Evolutionary conservation across 306 rosid species (phyloP).

Genomic region (Lupinus albus): DNA sequence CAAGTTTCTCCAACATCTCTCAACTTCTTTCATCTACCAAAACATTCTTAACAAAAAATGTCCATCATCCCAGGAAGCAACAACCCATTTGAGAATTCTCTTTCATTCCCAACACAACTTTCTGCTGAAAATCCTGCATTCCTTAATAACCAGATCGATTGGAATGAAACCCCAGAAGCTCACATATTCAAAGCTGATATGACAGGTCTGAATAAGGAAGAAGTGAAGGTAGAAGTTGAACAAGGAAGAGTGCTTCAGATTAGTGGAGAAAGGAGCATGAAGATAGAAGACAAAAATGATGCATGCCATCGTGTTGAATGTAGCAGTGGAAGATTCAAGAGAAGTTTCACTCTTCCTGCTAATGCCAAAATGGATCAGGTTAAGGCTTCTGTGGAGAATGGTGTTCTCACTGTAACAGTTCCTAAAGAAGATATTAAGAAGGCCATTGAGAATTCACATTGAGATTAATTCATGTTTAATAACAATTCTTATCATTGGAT

Average conservation of each 20-base stretch:
- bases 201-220: constrained; percentile 35
- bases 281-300: constrained; percentile 12
- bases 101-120: background rate
- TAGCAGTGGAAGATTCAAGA: constrained; percentile 39
- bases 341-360: constrained; percentile 41
- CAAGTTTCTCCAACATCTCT: background rate
- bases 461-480: background rate
- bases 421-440: constrained; percentile 25
- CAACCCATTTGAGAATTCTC: constrained; percentile 25
- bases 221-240: constrained; percentile 40
- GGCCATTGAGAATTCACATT: constrained; percentile 7
- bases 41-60: constrained; percentile 16
- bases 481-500: background rate
- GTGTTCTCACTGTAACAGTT: constrained; percentile 45
- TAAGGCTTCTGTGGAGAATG: constrained; percentile 41
- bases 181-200: constrained; percentile 39
- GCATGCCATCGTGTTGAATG: constrained; percentile 26
- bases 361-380: constrained; percentile 42
- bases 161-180: constrained; percentile 43
- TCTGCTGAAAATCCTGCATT: background rate
- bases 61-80: constrained; percentile 36
- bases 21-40: background rate
- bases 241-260: constrained; percentile 46
- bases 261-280: constrained; percentile 36
- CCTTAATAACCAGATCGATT: constrained; percentile 8